Conservation (phyloP, 768 basidiomycete species). For the Pleurotus giganteus region DNA sequence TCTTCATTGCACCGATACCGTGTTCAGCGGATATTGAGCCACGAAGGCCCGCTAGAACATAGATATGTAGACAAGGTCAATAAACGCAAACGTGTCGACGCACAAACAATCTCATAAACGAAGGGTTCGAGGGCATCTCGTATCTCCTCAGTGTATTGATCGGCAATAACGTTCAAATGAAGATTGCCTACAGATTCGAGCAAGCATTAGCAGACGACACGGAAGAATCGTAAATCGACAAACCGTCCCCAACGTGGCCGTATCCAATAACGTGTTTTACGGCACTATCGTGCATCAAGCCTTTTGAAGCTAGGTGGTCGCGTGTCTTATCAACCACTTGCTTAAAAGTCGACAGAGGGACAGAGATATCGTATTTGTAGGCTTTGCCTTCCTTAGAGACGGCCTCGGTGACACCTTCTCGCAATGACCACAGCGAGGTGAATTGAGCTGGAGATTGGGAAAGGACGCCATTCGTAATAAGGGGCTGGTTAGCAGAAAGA, state of each 20-base stretch:
- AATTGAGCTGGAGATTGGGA: conserved; percentile 92
- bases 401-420: conserved; percentile 91
- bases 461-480: conserved; percentile 88
- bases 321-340: conserved; percentile 80
- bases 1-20: conserved; percentile 96
- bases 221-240: conserved; percentile 22
- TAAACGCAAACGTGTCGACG: conserved; percentile 24
- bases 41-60: conserved; percentile 57
- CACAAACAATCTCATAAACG: conserved; percentile 87
- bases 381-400: conserved; percentile 91
- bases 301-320: conserved; percentile 66
- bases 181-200: conserved; percentile 66
- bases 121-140: conserved; percentile 91
- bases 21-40: conserved; percentile 98
- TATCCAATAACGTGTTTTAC: conserved; percentile 90
- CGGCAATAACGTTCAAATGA: conserved; percentile 88
- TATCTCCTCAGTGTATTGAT: conserved; percentile 78
- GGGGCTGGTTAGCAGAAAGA: conserved; percentile 65
- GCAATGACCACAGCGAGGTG: conserved; percentile 84
- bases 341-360: conserved; percentile 86
- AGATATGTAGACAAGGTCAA: neutral
- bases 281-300: conserved; percentile 65
- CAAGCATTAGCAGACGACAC: neutral
- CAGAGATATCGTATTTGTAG: conserved; percentile 96
- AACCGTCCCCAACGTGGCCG: conserved; percentile 96